phyloP scores from a whole-genome alignment of 1,139 yeast genomes.

The Geotrichum candidum region DNA sequence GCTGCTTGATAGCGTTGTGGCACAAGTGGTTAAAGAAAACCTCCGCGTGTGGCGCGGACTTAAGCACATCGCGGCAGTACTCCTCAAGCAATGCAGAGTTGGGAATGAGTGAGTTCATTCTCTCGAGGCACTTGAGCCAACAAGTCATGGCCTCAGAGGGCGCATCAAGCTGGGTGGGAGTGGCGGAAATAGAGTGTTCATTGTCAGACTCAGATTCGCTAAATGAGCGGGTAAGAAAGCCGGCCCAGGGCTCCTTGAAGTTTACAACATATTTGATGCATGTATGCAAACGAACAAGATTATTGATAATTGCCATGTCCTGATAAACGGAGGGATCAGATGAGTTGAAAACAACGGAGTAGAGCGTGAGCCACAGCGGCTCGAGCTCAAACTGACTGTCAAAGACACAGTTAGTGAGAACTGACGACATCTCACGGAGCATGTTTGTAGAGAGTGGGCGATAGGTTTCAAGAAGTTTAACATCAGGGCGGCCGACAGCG shows the following conservation, averaged over 20 bases:
- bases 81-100: neutral
- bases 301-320: neutral
- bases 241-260: neutral
- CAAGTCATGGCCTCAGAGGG: neutral
- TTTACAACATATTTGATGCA: neutral
- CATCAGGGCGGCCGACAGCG: neutral
- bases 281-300: conserved; percentile 1
- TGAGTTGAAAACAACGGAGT: neutral
- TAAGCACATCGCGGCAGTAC: neutral
- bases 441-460: neutral
- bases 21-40: neutral
- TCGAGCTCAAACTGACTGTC: neutral
- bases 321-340: neutral
- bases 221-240: neutral
- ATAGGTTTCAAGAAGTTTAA: neutral
- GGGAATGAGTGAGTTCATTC: neutral
- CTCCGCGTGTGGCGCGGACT: neutral
- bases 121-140: neutral
- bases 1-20: neutral
- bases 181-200: neutral
- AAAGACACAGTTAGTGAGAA: neutral
- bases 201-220: neutral
- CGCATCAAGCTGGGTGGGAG: neutral
- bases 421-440: neutral
- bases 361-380: neutral